Conservation (phyloP, 306 rosid genomes). For the Vigna angularis region DNA sequence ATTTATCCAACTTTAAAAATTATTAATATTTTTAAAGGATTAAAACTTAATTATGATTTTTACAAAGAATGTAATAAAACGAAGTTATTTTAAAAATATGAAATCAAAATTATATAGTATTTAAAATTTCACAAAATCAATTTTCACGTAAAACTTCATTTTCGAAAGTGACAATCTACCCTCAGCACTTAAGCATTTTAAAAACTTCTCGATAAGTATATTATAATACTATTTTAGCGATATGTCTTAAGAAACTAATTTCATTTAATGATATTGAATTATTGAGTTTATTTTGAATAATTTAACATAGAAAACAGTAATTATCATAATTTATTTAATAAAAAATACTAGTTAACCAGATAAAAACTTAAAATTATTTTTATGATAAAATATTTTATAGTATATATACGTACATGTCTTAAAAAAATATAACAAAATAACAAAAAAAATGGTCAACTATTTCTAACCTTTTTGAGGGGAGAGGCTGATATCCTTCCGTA, state of each 20-base stretch:
- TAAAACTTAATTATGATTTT: background rate
- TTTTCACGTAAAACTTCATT: conserved; percentile 16
- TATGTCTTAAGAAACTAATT: background rate
- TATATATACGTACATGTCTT: too few species aligned
- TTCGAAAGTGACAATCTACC: conserved; percentile 30
- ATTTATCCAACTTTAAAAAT: background rate
- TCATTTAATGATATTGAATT: background rate
- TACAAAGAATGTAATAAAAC: background rate
- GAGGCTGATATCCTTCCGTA: too few species aligned
- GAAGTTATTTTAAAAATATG: background rate
- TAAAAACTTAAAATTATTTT: too few species aligned
- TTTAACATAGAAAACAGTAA: too few species aligned
- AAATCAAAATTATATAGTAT: background rate
- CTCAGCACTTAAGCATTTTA: background rate
- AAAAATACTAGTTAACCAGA: too few species aligned
- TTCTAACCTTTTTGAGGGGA: too few species aligned
- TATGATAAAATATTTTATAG: too few species aligned
- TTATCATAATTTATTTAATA: too few species aligned
- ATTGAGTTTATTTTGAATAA: too few species aligned
- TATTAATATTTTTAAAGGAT: background rate
- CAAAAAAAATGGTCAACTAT: too few species aligned
- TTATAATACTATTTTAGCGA: background rate
- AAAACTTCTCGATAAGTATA: background rate
- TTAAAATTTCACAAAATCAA: background rate
- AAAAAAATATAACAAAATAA: too few species aligned